Percentiles rank a stretch among this genome's conserved stretches.
phyloP scores from a whole-genome alignment of 768 basidiomycete genomes.

The Termitomyces sp. region DNA sequence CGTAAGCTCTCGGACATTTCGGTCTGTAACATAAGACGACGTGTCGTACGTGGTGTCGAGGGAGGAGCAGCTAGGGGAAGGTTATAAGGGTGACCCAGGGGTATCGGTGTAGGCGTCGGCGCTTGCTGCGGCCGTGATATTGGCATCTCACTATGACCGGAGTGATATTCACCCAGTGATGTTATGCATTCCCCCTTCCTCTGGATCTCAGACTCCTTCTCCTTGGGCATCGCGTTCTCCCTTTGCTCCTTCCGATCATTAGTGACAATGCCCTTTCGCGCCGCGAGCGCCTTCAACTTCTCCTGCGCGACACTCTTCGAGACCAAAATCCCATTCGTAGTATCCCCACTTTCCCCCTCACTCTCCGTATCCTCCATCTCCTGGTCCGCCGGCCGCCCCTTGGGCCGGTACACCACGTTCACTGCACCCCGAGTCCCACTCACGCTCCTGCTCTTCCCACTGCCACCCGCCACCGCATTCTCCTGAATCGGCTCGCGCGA shows the following conservation, averaged over 20 bases:
- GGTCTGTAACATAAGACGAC: constrained; percentile 76
- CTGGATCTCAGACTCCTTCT: constrained; percentile 2
- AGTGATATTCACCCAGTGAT: not conserved
- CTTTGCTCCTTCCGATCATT: constrained; percentile 14
- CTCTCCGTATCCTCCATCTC: constrained; percentile 64
- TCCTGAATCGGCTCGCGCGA: not conserved
- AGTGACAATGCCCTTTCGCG: constrained; percentile 33
- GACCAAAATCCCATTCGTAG: constrained; percentile 35
- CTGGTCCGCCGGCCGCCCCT: constrained; percentile 55
- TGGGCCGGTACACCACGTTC: constrained; percentile 48
- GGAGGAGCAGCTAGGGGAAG: constrained; percentile 60
- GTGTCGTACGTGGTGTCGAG: constrained; percentile 80
- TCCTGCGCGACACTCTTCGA: constrained; percentile 68
- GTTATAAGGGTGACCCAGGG: constrained; percentile 65
- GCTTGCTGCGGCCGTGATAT: constrained; percentile 7
- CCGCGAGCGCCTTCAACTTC: constrained; percentile 52
- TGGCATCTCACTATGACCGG: not conserved
- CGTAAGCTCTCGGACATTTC: constrained; percentile 84
- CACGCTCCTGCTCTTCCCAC: not conserved
- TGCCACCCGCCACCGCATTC: not conserved
- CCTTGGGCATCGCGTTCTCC: constrained; percentile 17
- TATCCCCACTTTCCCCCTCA: constrained; percentile 35
- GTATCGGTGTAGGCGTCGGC: constrained; percentile 42
- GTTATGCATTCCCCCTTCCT: not conserved
- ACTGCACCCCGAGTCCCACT: not conserved